These are phyloP conservation scores for Parietaria judaica DNA, from an alignment of 306 rosid genomes.

Conservation along the genomic window DNA sequence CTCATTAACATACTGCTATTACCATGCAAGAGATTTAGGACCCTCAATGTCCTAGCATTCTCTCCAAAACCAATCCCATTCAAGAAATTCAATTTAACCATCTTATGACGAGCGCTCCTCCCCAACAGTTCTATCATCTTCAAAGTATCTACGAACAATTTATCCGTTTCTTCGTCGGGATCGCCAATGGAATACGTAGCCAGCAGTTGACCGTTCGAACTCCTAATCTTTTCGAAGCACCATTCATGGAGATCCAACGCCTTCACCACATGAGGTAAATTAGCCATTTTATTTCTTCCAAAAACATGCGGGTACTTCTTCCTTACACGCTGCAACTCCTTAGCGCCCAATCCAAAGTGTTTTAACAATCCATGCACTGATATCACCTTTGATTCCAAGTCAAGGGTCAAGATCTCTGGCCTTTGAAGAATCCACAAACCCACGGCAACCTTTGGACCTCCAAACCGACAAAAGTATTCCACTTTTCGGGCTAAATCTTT, in stretches of 20 bases:
- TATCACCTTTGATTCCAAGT: slow-evolving; percentile 36
- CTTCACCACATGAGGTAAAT: slow-evolving; percentile 59
- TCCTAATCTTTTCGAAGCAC: slow-evolving; percentile 49
- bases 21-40: slow-evolving; percentile 48
- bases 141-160: slow-evolving; percentile 30
- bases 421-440: slow-evolving; percentile 38
- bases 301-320: slow-evolving; percentile 36
- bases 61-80: slow-evolving; percentile 70
- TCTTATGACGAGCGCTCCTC: slow-evolving; percentile 13
- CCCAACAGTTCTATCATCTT: slow-evolving; percentile 21
- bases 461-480: slow-evolving; percentile 47
- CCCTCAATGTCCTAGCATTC: slow-evolving; percentile 41
- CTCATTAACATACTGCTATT: slow-evolving; percentile 27
- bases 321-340: slow-evolving; percentile 23
- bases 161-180: slow-evolving; percentile 31
- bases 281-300: slow-evolving; percentile 53
- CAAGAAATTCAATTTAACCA: slow-evolving; percentile 56
- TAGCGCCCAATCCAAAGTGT: slow-evolving; percentile 39
- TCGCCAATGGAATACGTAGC: slow-evolving; percentile 26
- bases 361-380: slow-evolving; percentile 47
- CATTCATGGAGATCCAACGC: slow-evolving; percentile 63
- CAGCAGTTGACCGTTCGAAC: slow-evolving; percentile 32
- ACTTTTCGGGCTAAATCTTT: slow-evolving; percentile 33
- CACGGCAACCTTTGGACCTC: slow-evolving; percentile 40
- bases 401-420: slow-evolving; percentile 41